These are phyloP conservation scores for Escallonia rubra DNA, from an alignment of 129 eudicot species.

Conservation along the genomic window DNA sequence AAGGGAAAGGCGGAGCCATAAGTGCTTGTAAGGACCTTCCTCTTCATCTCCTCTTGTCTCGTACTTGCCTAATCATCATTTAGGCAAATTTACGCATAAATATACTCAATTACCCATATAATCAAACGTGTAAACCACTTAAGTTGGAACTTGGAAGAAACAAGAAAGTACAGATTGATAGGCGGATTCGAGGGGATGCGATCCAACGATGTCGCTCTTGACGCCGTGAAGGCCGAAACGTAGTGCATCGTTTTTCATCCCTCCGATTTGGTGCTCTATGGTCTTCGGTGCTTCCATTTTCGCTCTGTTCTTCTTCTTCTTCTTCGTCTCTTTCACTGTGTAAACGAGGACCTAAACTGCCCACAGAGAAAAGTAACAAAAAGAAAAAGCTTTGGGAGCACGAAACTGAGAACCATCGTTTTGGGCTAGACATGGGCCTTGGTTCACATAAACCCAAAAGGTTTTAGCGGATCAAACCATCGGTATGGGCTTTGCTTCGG, in stretches of 20 bases:
- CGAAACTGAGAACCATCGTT: too few species aligned
- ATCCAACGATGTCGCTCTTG: conserved; percentile 74
- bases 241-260: conserved; percentile 57
- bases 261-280: conserved; percentile 78
- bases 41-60: conserved; percentile 72
- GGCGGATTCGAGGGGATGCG: conserved; percentile 83
- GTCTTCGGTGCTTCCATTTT: conserved; percentile 49
- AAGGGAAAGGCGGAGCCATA: conserved; percentile 93
- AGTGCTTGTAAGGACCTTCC: conserved; percentile 55
- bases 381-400: too few species aligned
- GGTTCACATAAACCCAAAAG: too few species aligned
- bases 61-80: conserved; percentile 39
- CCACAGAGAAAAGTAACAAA: too few species aligned
- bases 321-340: neutral
- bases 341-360: too few species aligned
- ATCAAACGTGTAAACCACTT: neutral
- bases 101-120: neutral
- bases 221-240: conserved; percentile 91
- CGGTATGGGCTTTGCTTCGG: too few species aligned
- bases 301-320: neutral
- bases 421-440: too few species aligned
- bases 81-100: neutral
- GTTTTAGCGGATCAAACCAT: too few species aligned
- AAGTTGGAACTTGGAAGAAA: too few species aligned
- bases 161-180: conserved; percentile 37